Evolutionary conservation across 306 rosid species (phyloP), one percentile per base, ranked within the genome.

Genomic region (Medicago lupulina): DNA sequence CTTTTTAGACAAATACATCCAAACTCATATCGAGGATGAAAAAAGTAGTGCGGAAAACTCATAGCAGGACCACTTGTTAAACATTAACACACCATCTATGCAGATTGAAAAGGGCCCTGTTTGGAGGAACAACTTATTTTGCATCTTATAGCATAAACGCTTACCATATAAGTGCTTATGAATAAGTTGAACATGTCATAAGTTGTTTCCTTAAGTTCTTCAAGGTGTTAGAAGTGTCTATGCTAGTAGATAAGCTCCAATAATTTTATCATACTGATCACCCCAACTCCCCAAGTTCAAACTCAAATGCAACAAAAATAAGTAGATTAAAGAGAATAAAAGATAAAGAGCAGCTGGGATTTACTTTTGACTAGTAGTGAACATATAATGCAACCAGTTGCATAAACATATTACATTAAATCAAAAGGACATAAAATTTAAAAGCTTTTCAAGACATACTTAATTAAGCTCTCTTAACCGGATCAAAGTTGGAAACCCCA

Each of bases 401-500:
- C 81, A 18, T 61, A 40, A 76, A 61, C 68, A 59, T 43, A 70
- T 23, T 50, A 47, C 23, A 73, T 14, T 8, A 10, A 36, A 21
- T 25, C 31, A 19, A 60, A 60, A 81, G 28, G 50, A 44, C 55
- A 41, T 39, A 49, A 34, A 36, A 17, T 21, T 8, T 1, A n/a
- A 80, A 23, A 51, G 38, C 64, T 66, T 15, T 68, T 67, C 55
- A 3, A 50, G 9, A 31, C 75, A 67, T 46, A 73, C n/a, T 11
- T 70, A 61, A 0, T 49, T 61, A 81, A 28, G 84, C 8, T 62
- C 81, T 70, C 36, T 70, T 81, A 62, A 81, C 81, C 0, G 84
- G 84, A 75, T 70, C 84, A 70, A 81, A 81, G 74, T 81, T 81
- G 62, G 84, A 1, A 69, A 81, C 84, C 0, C 84, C 84, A 61